Evolutionary conservation across 306 rosid species (phyloP).

Genomic region (Crotalaria pallida): DNA sequence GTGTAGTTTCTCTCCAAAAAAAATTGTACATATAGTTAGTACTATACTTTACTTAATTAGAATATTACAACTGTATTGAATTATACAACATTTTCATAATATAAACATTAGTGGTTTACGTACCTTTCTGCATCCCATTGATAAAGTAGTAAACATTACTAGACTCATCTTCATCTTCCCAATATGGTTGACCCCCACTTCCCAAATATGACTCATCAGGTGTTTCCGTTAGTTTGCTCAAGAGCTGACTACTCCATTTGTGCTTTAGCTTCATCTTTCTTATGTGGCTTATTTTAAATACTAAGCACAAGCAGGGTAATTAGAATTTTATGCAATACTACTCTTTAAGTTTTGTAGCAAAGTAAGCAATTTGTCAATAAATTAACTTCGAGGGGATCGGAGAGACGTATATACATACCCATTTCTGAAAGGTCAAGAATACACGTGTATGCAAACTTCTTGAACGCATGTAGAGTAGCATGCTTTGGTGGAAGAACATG

Average conservation of each 20-base stretch:
- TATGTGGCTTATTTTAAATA: neutral
- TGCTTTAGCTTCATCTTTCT: conserved; percentile 26
- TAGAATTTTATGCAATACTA: too few species aligned
- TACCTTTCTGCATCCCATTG: neutral
- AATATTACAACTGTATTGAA: too few species aligned
- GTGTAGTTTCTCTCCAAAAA: too few species aligned
- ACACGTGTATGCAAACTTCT: conserved; percentile 8
- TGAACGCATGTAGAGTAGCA: conserved; percentile 15
- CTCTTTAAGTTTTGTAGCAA: too few species aligned
- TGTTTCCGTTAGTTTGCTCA: conserved; percentile 28
- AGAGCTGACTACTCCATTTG: conserved; percentile 37
- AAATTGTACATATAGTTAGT: too few species aligned
- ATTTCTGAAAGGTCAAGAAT: conserved; percentile 17
- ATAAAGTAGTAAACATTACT: neutral
- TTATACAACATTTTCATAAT: too few species aligned
- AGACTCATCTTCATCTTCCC: neutral
- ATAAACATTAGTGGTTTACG: too few species aligned
- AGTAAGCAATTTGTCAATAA: too few species aligned
- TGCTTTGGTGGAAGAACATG: conserved; percentile 16
- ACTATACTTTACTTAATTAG: too few species aligned
- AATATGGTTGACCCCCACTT: conserved; percentile 12
- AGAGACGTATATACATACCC: conserved; percentile 18
- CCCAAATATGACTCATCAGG: conserved; percentile 17
- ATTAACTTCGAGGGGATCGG: too few species aligned
- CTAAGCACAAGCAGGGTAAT: too few species aligned